Conservation (phyloP, 192 early-diverging fungal species). For the Coemansia sp. region DNA sequence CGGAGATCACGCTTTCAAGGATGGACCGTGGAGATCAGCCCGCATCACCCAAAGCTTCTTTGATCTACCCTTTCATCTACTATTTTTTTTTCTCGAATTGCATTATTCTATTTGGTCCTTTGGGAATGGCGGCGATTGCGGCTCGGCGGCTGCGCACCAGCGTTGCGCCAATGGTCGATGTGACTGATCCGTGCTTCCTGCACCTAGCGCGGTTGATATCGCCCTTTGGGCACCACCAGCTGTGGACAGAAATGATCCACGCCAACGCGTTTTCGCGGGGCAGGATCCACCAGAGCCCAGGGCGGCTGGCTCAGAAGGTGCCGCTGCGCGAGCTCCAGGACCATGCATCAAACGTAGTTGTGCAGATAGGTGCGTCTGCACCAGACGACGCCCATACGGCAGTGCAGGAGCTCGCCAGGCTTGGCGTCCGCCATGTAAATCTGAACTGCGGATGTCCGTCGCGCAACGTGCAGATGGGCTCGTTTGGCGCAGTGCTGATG, state of each 20-base stretch:
- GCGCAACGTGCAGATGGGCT: slow-evolving; percentile 56
- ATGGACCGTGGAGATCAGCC: no score
- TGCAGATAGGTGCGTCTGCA: slow-evolving; percentile 35
- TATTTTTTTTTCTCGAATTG: neutral
- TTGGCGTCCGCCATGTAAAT: slow-evolving; percentile 61
- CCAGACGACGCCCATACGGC: slow-evolving; percentile 27
- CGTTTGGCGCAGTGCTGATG: slow-evolving; percentile 70
- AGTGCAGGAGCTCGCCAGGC: slow-evolving; percentile 37
- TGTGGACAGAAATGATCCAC: slow-evolving; percentile 75
- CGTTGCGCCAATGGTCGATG: slow-evolving; percentile 75
- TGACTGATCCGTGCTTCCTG: slow-evolving; percentile 65
- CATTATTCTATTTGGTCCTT: neutral
- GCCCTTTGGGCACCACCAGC: slow-evolving; percentile 48
- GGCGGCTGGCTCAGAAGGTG: slow-evolving; percentile 19
- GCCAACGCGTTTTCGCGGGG: slow-evolving; percentile 43
- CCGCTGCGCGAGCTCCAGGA: slow-evolving; percentile 25
- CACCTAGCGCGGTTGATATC: slow-evolving; percentile 63
- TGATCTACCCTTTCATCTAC: neutral
- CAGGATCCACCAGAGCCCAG: slow-evolving; percentile 7
- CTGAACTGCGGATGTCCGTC: slow-evolving; percentile 73
- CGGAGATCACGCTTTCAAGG: no score
- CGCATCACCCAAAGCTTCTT: no score
- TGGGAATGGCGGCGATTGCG: slow-evolving; percentile 7
- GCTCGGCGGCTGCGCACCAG: slow-evolving; percentile 36
- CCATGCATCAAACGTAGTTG: slow-evolving; percentile 33